Conservation (phyloP, 2,329 filamentous ascomycete species). For the Clonostachys sp. region DNA sequence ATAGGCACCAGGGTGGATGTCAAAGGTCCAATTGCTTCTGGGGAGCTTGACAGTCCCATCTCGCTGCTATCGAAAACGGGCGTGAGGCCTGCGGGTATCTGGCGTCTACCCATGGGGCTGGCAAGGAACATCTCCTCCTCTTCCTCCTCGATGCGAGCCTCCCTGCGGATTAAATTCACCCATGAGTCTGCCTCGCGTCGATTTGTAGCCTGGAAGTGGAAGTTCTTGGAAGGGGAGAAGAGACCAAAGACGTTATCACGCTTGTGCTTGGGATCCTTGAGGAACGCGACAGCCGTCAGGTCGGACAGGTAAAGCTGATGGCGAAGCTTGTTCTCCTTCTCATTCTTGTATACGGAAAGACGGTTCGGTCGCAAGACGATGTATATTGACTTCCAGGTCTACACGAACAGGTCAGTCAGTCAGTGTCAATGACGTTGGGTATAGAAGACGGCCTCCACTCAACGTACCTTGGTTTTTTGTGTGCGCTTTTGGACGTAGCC, state of each 20-base stretch:
- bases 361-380: slow-evolving; percentile 87
- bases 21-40: slow-evolving; percentile 42
- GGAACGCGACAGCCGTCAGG: slow-evolving; percentile 81
- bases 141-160: slow-evolving; percentile 82
- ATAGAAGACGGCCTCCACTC: neutral
- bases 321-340: slow-evolving; percentile 82
- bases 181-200: slow-evolving; percentile 77
- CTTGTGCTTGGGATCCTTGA: slow-evolving; percentile 85
- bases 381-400: slow-evolving; percentile 89
- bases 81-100: slow-evolving; percentile 24
- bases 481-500: slow-evolving; percentile 85
- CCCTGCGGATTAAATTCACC: slow-evolving; percentile 74
- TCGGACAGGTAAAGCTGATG: slow-evolving; percentile 87
- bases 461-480: slow-evolving; percentile 80
- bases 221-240: slow-evolving; percentile 88
- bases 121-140: slow-evolving; percentile 78
- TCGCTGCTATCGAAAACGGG: slow-evolving; percentile 28
- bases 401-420: neutral
- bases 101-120: slow-evolving; percentile 53
- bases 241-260: slow-evolving; percentile 85
- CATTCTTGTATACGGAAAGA: slow-evolving; percentile 88
- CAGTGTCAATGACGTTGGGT: too few species aligned
- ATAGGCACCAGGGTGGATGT: slow-evolving; percentile 6
- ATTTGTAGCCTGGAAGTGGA: slow-evolving; percentile 75
- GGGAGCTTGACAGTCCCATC: slow-evolving; percentile 51